Evolutionary conservation across 176 grass and related monocot species (phyloP).

Genomic region (Panicum miliaceum): DNA sequence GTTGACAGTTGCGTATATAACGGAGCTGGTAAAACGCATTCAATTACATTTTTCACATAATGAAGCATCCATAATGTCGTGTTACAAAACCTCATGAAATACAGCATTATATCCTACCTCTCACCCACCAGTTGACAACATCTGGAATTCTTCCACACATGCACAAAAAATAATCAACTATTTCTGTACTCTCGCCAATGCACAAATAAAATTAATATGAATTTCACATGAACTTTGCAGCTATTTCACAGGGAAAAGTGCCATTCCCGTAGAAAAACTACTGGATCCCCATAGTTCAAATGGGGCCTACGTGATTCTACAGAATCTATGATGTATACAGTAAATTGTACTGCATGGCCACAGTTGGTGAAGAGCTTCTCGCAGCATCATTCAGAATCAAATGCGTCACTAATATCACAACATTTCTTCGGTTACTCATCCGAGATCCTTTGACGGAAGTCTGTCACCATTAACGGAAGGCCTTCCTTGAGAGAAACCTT

Average conservation of each 20-base stretch:
- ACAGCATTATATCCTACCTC: conserved; percentile 29
- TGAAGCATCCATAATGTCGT: conserved; percentile 1
- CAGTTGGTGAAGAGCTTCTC: conserved; percentile 18
- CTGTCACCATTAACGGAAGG: conserved; percentile 79
- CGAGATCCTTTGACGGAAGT: conserved; percentile 76
- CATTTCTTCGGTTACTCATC: conserved; percentile 43
- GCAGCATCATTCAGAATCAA: conserved; percentile 40
- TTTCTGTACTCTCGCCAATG: conserved; percentile 36
- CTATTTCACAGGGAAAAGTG: conserved; percentile 1
- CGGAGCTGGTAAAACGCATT: conserved; percentile 5
- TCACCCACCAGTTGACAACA: background rate
- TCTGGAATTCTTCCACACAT: conserved; percentile 38
- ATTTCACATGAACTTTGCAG: background rate
- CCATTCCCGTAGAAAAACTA: background rate
- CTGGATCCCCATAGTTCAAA: background rate
- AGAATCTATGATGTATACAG: conserved; percentile 47
- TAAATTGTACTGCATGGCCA: conserved; percentile 26
- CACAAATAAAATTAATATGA: conserved; percentile 31
- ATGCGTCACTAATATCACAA: background rate
- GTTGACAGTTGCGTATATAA: background rate
- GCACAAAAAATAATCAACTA: conserved; percentile 43
- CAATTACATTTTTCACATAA: conserved; percentile 38
- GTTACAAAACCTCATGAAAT: conserved; percentile 49
- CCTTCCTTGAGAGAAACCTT: conserved; percentile 80
- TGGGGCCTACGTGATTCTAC: conserved; percentile 35